phyloP scores from a whole-genome alignment of 2,329 filamentous ascomycete species.

The Fusarium udum region DNA sequence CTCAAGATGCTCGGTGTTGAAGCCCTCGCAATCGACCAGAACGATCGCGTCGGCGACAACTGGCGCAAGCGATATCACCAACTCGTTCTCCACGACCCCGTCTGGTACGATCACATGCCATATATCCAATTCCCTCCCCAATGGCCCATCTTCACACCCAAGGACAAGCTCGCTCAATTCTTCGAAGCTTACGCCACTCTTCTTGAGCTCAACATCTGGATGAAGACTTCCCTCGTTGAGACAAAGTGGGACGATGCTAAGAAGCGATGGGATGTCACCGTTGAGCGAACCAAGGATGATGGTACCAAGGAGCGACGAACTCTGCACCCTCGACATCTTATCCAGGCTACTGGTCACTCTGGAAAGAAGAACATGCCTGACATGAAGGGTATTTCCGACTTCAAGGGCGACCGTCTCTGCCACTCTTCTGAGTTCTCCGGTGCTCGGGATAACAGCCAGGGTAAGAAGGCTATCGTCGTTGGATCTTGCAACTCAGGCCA shows the following conservation, averaged over 20 bases:
- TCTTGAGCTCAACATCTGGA: conserved; percentile 77
- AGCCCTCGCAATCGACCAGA: conserved; percentile 66
- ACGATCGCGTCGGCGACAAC: conserved; percentile 68
- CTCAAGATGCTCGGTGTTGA: conserved; percentile 67
- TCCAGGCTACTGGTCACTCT: conserved; percentile 74
- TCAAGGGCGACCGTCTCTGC: conserved; percentile 67
- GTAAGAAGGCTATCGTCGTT: conserved; percentile 71
- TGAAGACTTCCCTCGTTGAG: conserved; percentile 57
- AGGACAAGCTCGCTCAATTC: conserved; percentile 76
- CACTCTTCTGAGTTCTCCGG: conserved; percentile 71
- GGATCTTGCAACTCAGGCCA: conserved; percentile 75
- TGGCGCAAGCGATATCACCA: conserved; percentile 72
- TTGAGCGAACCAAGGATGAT: conserved; percentile 61
- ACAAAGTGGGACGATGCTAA: conserved; percentile 61
- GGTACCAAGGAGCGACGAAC: conserved; percentile 60
- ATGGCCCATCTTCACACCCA: conserved; percentile 77
- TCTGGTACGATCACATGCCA: conserved; percentile 69
- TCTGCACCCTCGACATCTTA: conserved; percentile 69
- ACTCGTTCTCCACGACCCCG: conserved; percentile 74
- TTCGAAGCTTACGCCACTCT: conserved; percentile 71
- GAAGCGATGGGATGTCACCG: conserved; percentile 63
- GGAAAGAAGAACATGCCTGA: conserved; percentile 70
- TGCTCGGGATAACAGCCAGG: conserved; percentile 55
- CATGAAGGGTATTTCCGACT: conserved; percentile 65
- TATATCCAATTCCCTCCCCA: conserved; percentile 70